Percentiles rank a stretch among this genome's conserved stretches.
Evolutionary conservation across 129 eudicot genomes (phyloP).

Genomic region (Cynara cardunculus): DNA sequence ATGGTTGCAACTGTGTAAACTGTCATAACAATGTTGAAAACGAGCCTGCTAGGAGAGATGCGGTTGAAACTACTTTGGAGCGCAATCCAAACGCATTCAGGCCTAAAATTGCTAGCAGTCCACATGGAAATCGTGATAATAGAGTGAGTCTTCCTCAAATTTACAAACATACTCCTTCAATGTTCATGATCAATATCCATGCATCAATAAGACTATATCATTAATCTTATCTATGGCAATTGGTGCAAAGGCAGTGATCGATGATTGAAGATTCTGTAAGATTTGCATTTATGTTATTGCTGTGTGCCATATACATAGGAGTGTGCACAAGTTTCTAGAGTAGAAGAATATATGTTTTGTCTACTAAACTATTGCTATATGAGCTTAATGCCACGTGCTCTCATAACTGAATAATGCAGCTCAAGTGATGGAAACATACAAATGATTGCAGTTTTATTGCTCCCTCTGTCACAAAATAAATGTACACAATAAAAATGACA

Average conservation of each 20-base stretch:
- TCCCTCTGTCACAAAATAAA: too few relatives aligned
- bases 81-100: slow-evolving; percentile 95
- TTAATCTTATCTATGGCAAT: not conserved
- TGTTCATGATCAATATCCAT: not conserved
- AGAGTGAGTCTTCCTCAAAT: slow-evolving; percentile 33
- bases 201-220: not conserved
- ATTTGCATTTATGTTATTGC: not conserved
- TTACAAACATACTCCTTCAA: not conserved
- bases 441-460: not conserved
- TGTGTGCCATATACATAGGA: not conserved
- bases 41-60: slow-evolving; percentile 86
- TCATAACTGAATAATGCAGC: not conserved
- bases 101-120: slow-evolving; percentile 91
- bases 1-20: slow-evolving; percentile 91
- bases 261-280: not conserved
- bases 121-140: slow-evolving; percentile 63
- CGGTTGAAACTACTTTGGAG: slow-evolving; percentile 82
- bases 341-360: not conserved
- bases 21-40: slow-evolving; percentile 88
- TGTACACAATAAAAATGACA: too few relatives aligned
- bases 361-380: not conserved
- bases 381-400: not conserved
- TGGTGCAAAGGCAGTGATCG: not conserved
- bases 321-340: not conserved
- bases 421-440: not conserved